These are phyloP conservation scores for Lactarius evosmus DNA, from an alignment of 768 basidiomycete genomes.

Conservation along the genomic window DNA sequence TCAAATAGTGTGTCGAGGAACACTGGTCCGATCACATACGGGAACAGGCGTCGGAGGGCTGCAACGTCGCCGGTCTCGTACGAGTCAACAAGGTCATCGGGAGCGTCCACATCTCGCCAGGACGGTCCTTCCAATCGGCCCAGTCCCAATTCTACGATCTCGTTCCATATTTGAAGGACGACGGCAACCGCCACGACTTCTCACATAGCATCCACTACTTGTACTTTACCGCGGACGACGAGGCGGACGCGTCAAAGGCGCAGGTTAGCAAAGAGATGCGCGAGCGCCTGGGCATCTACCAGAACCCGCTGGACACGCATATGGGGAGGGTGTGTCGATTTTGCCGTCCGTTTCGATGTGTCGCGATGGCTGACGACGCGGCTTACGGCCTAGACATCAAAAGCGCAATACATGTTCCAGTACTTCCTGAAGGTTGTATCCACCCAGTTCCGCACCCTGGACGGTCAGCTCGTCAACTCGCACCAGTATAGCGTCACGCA, in stretches of 20 bases:
- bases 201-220: constrained; percentile 83
- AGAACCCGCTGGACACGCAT: constrained; percentile 72
- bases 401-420: constrained; percentile 92
- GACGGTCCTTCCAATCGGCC: constrained; percentile 89
- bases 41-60: constrained; percentile 91
- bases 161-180: constrained; percentile 91
- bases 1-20: constrained; percentile 79
- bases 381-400: constrained; percentile 52
- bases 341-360: neutral
- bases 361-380: neutral
- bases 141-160: constrained; percentile 79
- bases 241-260: constrained; percentile 69
- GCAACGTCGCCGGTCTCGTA: constrained; percentile 87
- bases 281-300: constrained; percentile 65
- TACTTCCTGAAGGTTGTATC: constrained; percentile 99
- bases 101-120: constrained; percentile 92
- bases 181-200: constrained; percentile 89
- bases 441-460: constrained; percentile 85
- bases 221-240: constrained; percentile 79
- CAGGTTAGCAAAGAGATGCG: constrained; percentile 59
- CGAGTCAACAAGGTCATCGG: constrained; percentile 97
- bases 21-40: constrained; percentile 93
- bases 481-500: constrained; percentile 96
- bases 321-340: constrained; percentile 48
- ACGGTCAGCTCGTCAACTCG: constrained; percentile 72